These are phyloP conservation scores for Abrus pulchellus DNA, from an alignment of 306 rosid species.

Conservation along the genomic window DNA sequence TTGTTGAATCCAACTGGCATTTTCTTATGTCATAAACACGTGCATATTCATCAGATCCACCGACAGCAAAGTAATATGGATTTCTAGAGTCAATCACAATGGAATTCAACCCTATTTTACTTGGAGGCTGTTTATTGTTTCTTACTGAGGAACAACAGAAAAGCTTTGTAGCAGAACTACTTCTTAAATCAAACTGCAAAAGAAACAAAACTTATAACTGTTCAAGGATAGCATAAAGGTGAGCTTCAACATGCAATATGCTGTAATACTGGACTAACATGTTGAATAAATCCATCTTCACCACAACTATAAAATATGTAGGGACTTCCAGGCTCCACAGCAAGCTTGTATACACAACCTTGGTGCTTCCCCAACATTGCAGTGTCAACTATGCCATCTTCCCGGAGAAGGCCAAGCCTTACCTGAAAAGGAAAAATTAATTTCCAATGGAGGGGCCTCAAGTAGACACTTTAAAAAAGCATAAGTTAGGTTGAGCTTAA, in stretches of 20 bases:
- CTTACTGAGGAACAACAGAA: constrained; percentile 56
- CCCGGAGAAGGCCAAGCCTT: constrained; percentile 64
- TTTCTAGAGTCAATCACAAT: constrained; percentile 69
- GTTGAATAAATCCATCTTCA: constrained; percentile 71
- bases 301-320: constrained; percentile 69
- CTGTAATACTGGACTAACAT: constrained; percentile 60
- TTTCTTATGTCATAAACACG: constrained; percentile 67
- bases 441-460: constrained; percentile 34
- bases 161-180: constrained; percentile 60
- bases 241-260: constrained; percentile 44
- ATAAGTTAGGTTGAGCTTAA: constrained; percentile 3
- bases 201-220: constrained; percentile 54
- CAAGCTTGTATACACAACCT: constrained; percentile 68
- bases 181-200: constrained; percentile 75
- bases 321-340: constrained; percentile 76
- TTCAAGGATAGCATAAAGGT: constrained; percentile 47
- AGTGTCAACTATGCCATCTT: constrained; percentile 60
- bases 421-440: constrained; percentile 50
- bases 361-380: constrained; percentile 62
- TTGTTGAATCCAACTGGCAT: constrained; percentile 46
- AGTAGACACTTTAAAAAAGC: constrained; percentile 27
- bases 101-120: constrained; percentile 56
- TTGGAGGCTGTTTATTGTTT: constrained; percentile 50
- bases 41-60: constrained; percentile 67
- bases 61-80: constrained; percentile 64